Base-by-base conservation (phyloP, 2,329 filamentous ascomycete species). In the Neofusicoccum parvum region DNA sequence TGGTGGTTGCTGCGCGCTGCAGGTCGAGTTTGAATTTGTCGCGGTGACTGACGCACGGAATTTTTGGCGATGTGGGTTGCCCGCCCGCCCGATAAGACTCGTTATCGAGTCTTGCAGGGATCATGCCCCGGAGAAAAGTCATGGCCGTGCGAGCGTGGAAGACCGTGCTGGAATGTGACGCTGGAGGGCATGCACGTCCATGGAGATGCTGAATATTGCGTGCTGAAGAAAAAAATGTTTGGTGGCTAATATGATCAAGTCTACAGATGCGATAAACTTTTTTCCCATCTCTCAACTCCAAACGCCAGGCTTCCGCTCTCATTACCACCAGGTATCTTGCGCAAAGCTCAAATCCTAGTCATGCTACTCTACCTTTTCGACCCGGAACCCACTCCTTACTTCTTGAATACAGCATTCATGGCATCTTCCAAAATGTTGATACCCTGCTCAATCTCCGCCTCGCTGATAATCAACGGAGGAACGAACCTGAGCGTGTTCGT, bases 401-500 rank as follows among this genome's bases (percentile, higher is more conserved):
- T 50, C 43, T 72, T 71, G 75, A 85, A 83, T 3, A 88, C 85
- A 45, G 80, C 84, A 43, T 81, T 79, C 79, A 90, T 85, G 4
- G 87, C 85, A 71, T 92, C 85, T 70, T 89, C 90, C 67, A 98
- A 76, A 62, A 97, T 93, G 48, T 81, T 80, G 77, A 97, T 80
- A 0, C 92, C 93, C 69, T 90, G 83, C 70, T 88, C 83, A 69
- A 98, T 95, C 84, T 97, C 91, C 32, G 86, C 86, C 70, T 92
- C 88, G 0, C 87, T 90, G 66, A 99, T 91, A 5, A 89, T 88
- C 73, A 99, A 80, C 67, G 92, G 91, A 37, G 95, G 95, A 65
- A 98, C 93, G 72, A 99, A 97, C 54, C 95, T 85, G 70, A 99
- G 80, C 9, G 94, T 97, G 75, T 98, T 97, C 36, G 89, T 93